These are phyloP conservation scores for Pugionium cornutum DNA, from an alignment of 345 rosid species.

Conservation along the genomic window DNA sequence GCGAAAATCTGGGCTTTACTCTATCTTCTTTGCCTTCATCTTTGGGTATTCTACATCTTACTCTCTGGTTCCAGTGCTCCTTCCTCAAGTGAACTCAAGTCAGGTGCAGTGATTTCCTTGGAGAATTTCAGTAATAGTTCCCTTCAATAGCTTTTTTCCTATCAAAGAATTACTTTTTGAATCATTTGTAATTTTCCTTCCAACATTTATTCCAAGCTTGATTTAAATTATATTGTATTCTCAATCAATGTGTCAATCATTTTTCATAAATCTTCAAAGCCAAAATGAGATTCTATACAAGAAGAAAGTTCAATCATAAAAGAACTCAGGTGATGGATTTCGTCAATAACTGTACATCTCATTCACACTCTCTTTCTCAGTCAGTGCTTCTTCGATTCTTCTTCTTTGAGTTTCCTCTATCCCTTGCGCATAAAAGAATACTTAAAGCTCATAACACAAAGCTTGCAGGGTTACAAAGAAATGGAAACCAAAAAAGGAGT, in stretches of 20 bases:
- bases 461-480: background rate
- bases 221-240: conserved; percentile 21
- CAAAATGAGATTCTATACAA: conserved; percentile 27
- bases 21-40: conserved; percentile 77
- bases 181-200: conserved; percentile 9
- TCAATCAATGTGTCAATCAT: conserved; percentile 26
- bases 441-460: conserved; percentile 17
- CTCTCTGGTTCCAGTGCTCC: conserved; percentile 45
- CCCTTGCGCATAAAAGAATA: conserved; percentile 26
- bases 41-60: conserved; percentile 88
- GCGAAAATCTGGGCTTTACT: conserved; percentile 68
- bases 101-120: conserved; percentile 75
- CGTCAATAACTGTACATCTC: background rate
- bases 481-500: background rate
- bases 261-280: conserved; percentile 20
- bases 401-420: conserved; percentile 34
- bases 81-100: conserved; percentile 49
- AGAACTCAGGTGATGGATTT: background rate
- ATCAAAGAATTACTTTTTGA: background rate
- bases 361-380: conserved; percentile 21
- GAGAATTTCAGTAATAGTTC: conserved; percentile 64
- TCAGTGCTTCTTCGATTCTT: conserved; percentile 26
- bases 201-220: conserved; percentile 8
- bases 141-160: conserved; percentile 19
- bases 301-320: conserved; percentile 21